Evolutionary conservation across 345 rosid species (phyloP).

Genomic region (Passiflora organensis): DNA sequence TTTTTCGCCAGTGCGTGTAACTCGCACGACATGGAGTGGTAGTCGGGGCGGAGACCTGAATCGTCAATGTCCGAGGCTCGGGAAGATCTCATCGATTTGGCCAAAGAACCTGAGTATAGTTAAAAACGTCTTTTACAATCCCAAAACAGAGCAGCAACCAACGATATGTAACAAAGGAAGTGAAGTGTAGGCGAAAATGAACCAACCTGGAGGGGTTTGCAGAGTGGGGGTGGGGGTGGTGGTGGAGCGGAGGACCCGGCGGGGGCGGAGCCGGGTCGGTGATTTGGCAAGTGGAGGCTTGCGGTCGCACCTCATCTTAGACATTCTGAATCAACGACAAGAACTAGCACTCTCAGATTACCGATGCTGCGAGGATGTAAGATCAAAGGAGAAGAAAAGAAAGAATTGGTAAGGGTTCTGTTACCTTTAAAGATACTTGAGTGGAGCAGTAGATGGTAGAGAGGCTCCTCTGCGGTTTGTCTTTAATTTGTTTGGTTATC

Average conservation of each 20-base stretch:
- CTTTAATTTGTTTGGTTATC: no score
- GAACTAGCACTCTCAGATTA: no score
- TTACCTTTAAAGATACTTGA: no score
- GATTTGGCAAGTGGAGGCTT: conserved; percentile 82
- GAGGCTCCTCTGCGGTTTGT: no score
- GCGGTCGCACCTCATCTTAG: conserved; percentile 47
- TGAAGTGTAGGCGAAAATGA: not conserved
- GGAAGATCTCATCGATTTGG: conserved; percentile 42
- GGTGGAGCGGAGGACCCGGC: conserved; percentile 43
- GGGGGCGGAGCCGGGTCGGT: conserved; percentile 57
- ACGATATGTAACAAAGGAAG: no score
- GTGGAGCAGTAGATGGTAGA: no score
- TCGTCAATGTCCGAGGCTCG: conserved; percentile 29
- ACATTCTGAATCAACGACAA: no score
- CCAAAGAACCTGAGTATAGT: conserved; percentile 45
- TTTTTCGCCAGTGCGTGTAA: conserved; percentile 50
- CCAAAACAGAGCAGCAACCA: no score
- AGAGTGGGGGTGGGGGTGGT: conserved; percentile 32
- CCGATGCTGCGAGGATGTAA: no score
- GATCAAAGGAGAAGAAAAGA: no score
- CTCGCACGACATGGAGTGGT: conserved; percentile 60
- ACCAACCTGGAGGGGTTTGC: conserved; percentile 66
- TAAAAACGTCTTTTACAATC: no score
- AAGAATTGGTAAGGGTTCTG: no score
- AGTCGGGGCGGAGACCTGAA: conserved; percentile 47